These are phyloP conservation scores for Stereum hirsutum DNA, from an alignment of 1,284 basidiomycete species.

Conservation along the genomic window DNA sequence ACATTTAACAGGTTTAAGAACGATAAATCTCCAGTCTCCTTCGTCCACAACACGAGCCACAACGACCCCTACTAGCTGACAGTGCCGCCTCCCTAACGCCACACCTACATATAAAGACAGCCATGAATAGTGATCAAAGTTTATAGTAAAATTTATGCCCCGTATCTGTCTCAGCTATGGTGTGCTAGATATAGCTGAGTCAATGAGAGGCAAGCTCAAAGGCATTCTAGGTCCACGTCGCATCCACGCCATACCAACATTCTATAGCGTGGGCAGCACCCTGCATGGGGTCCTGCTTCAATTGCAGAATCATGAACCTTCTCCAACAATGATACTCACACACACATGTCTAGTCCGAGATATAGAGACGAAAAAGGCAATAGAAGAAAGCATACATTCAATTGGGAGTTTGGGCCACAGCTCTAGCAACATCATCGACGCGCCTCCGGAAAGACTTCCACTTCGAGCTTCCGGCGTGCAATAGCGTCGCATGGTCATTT, in stretches of 20 bases:
- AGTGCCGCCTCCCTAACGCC: no score
- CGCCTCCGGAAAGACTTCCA: slow-evolving; percentile 60
- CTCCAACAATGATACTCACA: not conserved
- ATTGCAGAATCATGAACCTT: slow-evolving; percentile 3
- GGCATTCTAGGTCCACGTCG: slow-evolving; percentile 41
- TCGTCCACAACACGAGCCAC: no score
- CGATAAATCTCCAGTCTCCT: no score
- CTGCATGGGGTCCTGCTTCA: not conserved
- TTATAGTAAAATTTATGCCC: slow-evolving; percentile 75
- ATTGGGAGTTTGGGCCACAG: slow-evolving; percentile 31
- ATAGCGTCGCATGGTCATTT: slow-evolving; percentile 43
- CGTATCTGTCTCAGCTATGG: slow-evolving; percentile 84
- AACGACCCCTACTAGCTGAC: no score
- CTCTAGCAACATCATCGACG: slow-evolving; percentile 63
- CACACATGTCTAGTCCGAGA: not conserved
- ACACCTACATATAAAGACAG: no score
- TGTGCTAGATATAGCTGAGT: slow-evolving; percentile 58
- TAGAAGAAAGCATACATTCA: slow-evolving; percentile 7
- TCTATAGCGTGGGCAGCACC: slow-evolving; percentile 3
- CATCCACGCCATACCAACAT: slow-evolving; percentile 2
- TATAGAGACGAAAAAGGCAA: not conserved
- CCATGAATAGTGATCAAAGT: no score
- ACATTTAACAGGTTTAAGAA: no score
- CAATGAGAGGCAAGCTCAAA: slow-evolving; percentile 62
- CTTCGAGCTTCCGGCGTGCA: slow-evolving; percentile 50